Evolutionary conservation across 495 filamentous ascomycete species (phyloP).

Genomic region (Neurospora cerealis): DNA sequence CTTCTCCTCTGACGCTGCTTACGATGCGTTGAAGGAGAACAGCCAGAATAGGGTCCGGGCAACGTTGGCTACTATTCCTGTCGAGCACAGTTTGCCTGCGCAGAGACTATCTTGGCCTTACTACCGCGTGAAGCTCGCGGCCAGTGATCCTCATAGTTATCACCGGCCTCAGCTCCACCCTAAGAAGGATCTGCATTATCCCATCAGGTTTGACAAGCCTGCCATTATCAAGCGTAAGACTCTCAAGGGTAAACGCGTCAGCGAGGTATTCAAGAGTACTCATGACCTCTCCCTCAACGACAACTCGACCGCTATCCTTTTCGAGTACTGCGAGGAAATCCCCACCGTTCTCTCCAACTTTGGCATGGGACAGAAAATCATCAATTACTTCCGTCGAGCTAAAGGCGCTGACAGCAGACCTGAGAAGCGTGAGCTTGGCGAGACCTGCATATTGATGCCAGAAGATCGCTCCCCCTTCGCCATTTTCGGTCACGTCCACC

Average conservation of each 20-base stretch:
- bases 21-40: slow-evolving; percentile 92
- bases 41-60: slow-evolving; percentile 91
- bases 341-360: slow-evolving; percentile 88
- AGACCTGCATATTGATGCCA: slow-evolving; percentile 73
- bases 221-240: slow-evolving; percentile 72
- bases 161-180: slow-evolving; percentile 68
- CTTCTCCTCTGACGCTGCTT: slow-evolving; percentile 90
- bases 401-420: slow-evolving; percentile 56
- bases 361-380: slow-evolving; percentile 88
- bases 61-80: slow-evolving; percentile 68
- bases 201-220: slow-evolving; percentile 49
- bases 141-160: slow-evolving; percentile 76
- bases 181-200: slow-evolving; percentile 39
- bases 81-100: slow-evolving; percentile 89
- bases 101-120: slow-evolving; percentile 86
- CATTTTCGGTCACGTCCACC: slow-evolving; percentile 85
- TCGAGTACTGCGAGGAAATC: slow-evolving; percentile 94
- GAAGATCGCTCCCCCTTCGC: slow-evolving; percentile 94
- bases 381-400: slow-evolving; percentile 93
- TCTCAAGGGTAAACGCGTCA: slow-evolving; percentile 61
- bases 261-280: slow-evolving; percentile 62
- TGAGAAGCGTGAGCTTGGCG: slow-evolving; percentile 55
- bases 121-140: slow-evolving; percentile 75
- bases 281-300: slow-evolving; percentile 76
- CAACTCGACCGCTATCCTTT: slow-evolving; percentile 72